Percentiles rank a stretch among this genome's conserved stretches.
phyloP scores from a whole-genome alignment of 352 stramenopile species.

The Ophiocytium majus region DNA sequence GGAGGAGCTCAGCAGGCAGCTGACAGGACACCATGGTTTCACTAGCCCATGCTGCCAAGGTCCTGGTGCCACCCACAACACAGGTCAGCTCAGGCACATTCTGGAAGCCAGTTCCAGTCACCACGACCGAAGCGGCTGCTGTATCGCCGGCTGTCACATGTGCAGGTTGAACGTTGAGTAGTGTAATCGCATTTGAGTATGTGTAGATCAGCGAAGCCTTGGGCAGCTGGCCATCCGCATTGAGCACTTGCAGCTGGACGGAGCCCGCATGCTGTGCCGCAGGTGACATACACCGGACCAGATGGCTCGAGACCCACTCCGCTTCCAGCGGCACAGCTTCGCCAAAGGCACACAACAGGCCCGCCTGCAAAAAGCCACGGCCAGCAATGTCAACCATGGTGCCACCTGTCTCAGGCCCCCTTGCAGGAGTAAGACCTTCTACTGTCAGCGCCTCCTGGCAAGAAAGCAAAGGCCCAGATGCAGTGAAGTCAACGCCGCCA shows the following conservation, averaged over 20 bases:
- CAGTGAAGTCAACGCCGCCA: conserved; percentile 15
- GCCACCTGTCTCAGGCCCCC: not conserved
- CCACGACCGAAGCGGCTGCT: not conserved
- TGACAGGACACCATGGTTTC: not conserved
- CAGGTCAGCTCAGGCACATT: not conserved
- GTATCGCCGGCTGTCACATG: not conserved
- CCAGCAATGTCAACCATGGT: not conserved
- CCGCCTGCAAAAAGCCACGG: not conserved
- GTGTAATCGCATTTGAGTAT: not conserved
- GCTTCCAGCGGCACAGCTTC: not conserved
- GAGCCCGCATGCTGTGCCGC: no score
- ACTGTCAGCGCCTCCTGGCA: not conserved
- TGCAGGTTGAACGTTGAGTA: not conserved
- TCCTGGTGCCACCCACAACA: not conserved
- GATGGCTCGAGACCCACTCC: not conserved
- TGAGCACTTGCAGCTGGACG: not conserved
- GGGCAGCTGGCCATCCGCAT: not conserved
- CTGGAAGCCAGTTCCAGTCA: not conserved
- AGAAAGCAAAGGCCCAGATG: not conserved
- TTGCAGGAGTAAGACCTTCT: not conserved
- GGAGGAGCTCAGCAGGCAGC: not conserved
- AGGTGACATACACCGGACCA: not conserved
- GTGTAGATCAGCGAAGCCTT: not conserved
- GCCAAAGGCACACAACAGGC: not conserved
- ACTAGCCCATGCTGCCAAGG: not conserved